phyloP scores from a whole-genome alignment of 768 basidiomycete genomes.

The Tremella yokohamensis region DNA sequence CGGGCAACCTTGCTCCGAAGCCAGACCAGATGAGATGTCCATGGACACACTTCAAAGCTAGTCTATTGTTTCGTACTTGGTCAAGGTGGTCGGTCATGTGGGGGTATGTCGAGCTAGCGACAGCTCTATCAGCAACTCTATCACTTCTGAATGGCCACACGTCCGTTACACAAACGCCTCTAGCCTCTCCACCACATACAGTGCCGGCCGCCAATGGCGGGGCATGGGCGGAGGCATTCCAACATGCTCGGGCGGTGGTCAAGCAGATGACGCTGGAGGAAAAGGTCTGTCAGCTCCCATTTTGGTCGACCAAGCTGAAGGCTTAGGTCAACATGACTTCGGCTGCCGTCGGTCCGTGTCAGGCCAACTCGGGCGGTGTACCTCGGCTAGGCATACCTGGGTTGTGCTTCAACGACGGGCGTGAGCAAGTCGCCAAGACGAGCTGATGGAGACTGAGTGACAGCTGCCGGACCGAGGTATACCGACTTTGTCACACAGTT shows the following conservation, averaged over 20 bases:
- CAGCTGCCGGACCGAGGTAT: conserved; percentile 44
- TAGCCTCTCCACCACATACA: background rate
- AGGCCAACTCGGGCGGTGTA: conserved; percentile 44
- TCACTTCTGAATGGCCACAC: too few species aligned
- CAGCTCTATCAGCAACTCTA: too few species aligned
- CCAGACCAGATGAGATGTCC: too few species aligned
- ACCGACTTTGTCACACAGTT: conserved; percentile 48
- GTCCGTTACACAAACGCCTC: background rate
- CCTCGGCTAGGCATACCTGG: conserved; percentile 40
- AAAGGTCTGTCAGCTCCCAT: conserved; percentile 31
- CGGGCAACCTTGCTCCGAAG: too few species aligned
- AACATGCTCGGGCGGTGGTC: conserved; percentile 23
- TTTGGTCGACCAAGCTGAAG: background rate
- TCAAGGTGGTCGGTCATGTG: too few species aligned
- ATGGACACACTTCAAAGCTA: too few species aligned
- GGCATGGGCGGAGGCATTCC: conserved; percentile 30
- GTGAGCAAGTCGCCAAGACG: conserved; percentile 19
- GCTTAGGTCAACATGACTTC: conserved; percentile 42
- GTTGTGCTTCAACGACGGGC: conserved; percentile 44
- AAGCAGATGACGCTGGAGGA: conserved; percentile 42
- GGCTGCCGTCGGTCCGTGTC: conserved; percentile 40
- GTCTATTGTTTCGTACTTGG: too few species aligned
- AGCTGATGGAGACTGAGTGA: background rate
- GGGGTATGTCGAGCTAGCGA: too few species aligned
- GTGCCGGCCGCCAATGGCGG: conserved; percentile 26